Evolutionary conservation across 1,284 basidiomycete species (phyloP), one percentile per base, ranked within the genome.

Genomic region (Nidula niveotomentosa): DNA sequence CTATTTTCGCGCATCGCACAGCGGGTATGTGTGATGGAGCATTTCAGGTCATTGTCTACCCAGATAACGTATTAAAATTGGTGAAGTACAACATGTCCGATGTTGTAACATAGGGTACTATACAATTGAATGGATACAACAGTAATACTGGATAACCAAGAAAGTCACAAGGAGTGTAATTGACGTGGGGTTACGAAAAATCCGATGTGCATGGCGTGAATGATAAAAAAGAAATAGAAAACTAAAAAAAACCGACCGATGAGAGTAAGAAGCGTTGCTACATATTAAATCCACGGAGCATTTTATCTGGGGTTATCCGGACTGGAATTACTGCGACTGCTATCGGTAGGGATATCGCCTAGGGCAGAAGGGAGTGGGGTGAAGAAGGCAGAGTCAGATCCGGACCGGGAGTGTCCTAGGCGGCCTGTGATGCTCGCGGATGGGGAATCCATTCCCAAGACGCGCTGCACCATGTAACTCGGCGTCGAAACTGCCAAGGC

Each of bases 371-470:
- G 23, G 5, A 50, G 30, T 10, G 49, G n/a, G n/a, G 9, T 44
- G 12, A 51, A 37, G 30, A 55, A 55, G 33, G 34, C n/a, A 33
- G 53, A 46, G 13, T 35, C 36, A 34, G 53, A 55, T 45, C 41
- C 43, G 37, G 49, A 51, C 15, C 43, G 53, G 15, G 49, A 55
- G 36, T 49, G 52, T 15, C 43, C 46, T 36, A 9, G 49, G 49
- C 39, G 49, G 30, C 8, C 53, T 9, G 59, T 58, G 36, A 57
- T 41, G 8, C 58, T 51, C 2, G 59, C 57, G 12, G 59, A 46
- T 8, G 62, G 58, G 6, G 65, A 58, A 8, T 58, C 52, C 61
- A 69, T 47, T 51, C 78, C 79, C 30, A 79, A 66, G 15, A 79
- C 70, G 56, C 73, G 74, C 62, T 71, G 60, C 8, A 65, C 62